Evolutionary conservation across 306 rosid genomes (phyloP).

Genomic region (Trifolium dubium): DNA sequence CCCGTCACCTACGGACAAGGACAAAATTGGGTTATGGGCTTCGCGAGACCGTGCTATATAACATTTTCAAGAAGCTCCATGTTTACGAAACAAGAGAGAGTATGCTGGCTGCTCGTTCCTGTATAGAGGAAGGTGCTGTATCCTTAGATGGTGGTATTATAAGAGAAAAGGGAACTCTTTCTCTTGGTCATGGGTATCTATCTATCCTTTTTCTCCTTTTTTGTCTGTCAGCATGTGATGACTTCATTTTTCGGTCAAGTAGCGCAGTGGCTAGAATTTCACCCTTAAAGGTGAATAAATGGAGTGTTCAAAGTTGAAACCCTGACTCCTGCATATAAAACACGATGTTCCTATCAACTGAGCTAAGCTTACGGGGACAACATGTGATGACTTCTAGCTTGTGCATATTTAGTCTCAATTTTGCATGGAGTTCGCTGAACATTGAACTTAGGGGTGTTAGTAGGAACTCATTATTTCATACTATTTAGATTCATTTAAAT

Average conservation of each 20-base stretch:
- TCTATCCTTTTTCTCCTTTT: neutral
- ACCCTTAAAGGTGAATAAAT: no score
- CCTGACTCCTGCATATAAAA: no score
- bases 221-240: neutral
- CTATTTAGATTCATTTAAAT: neutral
- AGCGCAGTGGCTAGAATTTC: no score
- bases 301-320: no score
- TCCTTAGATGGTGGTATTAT: conserved; percentile 72
- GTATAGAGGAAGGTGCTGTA: conserved; percentile 63
- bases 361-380: no score
- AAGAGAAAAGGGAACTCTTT: conserved; percentile 50
- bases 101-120: conserved; percentile 60
- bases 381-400: neutral
- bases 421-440: neutral
- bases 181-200: conserved; percentile 61
- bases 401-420: conserved; percentile 1
- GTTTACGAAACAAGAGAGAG: conserved; percentile 55
- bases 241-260: neutral
- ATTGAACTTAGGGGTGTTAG: neutral
- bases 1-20: conserved; percentile 38
- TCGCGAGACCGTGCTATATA: conserved; percentile 62
- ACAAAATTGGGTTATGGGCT: conserved; percentile 58
- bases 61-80: conserved; percentile 62
- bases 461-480: neutral
- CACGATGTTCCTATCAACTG: no score